Conservation (phyloP, 2,329 filamentous ascomycete genomes). For the Venturia aucupariae region DNA sequence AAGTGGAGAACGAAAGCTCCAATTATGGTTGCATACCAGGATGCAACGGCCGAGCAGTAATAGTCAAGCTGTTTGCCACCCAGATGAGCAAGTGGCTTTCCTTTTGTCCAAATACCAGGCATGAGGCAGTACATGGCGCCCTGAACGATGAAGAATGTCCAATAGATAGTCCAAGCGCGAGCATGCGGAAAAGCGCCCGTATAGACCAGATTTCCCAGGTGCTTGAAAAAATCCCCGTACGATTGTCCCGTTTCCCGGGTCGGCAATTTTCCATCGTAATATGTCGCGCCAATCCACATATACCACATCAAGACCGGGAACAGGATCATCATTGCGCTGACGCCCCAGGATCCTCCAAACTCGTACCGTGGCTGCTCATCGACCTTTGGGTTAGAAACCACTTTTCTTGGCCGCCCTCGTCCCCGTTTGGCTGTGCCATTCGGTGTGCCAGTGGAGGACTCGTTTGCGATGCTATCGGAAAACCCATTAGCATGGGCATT, state of each 20-base stretch:
- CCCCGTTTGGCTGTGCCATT: conserved; percentile 10
- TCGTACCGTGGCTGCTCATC: conserved; percentile 52
- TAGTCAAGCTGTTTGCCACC: conserved; percentile 82
- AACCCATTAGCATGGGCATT: conserved; percentile 15
- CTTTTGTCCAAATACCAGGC: conserved; percentile 79
- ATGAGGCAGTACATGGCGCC: conserved; percentile 72
- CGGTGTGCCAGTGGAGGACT: conserved; percentile 19
- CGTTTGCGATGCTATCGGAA: conserved; percentile 8
- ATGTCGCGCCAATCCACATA: conserved; percentile 95
- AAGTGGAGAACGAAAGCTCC: conserved; percentile 66
- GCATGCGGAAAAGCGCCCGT: conserved; percentile 74
- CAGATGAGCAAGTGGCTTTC: conserved; percentile 76
- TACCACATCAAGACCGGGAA: conserved; percentile 98
- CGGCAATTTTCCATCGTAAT: conserved; percentile 80
- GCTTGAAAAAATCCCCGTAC: conserved; percentile 58
- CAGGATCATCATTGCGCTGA: conserved; percentile 74
- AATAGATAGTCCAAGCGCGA: conserved; percentile 88
- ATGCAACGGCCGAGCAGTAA: conserved; percentile 85
- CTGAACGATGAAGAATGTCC: conserved; percentile 83
- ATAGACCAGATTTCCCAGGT: conserved; percentile 66
- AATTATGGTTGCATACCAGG: conserved; percentile 77
- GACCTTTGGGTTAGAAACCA: conserved; percentile 24
- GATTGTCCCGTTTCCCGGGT: conserved; percentile 55
- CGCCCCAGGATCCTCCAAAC: conserved; percentile 81
- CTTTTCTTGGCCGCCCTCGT: conserved; percentile 13